phyloP scores from a whole-genome alignment of 768 basidiomycete species.

The Sporobolomyces roseus region DNA sequence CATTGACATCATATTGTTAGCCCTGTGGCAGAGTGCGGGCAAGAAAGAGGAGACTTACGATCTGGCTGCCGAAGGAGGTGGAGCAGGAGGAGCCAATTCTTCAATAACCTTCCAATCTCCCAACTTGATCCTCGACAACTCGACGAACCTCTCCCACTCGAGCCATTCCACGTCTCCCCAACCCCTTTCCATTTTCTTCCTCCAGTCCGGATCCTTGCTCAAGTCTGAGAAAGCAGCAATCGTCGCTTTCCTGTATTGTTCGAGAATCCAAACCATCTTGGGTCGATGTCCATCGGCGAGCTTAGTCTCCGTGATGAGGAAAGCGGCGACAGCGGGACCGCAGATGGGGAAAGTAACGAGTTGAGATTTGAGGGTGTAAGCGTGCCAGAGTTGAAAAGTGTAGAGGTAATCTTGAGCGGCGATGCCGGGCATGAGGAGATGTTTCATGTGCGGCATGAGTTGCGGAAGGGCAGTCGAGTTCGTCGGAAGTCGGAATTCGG shows the following conservation, averaged over 20 bases:
- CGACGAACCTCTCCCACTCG: background rate
- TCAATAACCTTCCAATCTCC: background rate
- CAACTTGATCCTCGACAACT: background rate
- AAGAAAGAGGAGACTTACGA: background rate
- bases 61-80: background rate
- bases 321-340: conserved; percentile 7
- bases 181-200: background rate
- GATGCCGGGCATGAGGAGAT: background rate
- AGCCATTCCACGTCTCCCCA: background rate
- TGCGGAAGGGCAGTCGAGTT: rapidly evolving
- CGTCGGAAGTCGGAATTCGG: background rate
- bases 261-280: conserved; percentile 3
- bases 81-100: background rate
- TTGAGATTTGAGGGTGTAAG: background rate
- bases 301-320: background rate
- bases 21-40: too few relatives aligned
- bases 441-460: background rate
- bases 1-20: too few relatives aligned
- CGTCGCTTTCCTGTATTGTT: conserved; percentile 18
- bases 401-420: background rate
- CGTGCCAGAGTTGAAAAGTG: background rate
- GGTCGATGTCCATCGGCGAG: background rate
- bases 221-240: background rate
- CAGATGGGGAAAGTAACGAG: conserved; percentile 15
- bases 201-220: too few relatives aligned